These are phyloP conservation scores for Boletus rubropictus DNA, from an alignment of 768 basidiomycete species.

Conservation along the genomic window DNA sequence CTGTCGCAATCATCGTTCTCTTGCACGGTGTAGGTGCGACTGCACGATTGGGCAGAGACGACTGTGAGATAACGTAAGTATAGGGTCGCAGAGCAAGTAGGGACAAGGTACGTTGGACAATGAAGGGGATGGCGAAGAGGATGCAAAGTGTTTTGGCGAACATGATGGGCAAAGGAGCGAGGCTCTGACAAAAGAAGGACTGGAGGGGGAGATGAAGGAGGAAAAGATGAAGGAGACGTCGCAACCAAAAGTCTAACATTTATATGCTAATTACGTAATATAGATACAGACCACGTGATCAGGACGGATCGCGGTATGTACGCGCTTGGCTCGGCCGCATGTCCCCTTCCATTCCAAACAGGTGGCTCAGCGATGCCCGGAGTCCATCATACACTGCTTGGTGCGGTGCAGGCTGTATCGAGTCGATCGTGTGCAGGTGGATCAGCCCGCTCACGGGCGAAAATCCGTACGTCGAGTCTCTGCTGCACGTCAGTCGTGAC, in stretches of 20 bases:
- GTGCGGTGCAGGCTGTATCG: slow-evolving; percentile 76
- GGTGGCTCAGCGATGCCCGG: slow-evolving; percentile 28
- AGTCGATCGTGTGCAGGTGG: slow-evolving; percentile 58
- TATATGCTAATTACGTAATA: slow-evolving; percentile 13
- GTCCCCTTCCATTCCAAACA: slow-evolving; percentile 21
- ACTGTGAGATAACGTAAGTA: slow-evolving; percentile 13
- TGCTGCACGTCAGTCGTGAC: slow-evolving; percentile 22
- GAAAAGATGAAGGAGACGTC: neutral
- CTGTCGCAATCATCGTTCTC: slow-evolving; percentile 62
- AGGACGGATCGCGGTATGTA: slow-evolving; percentile 1
- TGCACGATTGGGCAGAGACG: slow-evolving; percentile 36
- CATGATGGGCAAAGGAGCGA: slow-evolving; percentile 28
- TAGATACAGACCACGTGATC: neutral
- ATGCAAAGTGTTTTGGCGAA: slow-evolving; percentile 34
- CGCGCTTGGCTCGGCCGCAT: slow-evolving; percentile 4
- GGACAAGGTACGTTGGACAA: slow-evolving; percentile 38
- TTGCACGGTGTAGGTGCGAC: slow-evolving; percentile 55
- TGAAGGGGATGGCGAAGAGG: slow-evolving; percentile 42
- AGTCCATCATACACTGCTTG: slow-evolving; percentile 63
- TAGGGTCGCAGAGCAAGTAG: neutral
- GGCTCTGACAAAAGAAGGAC: slow-evolving; percentile 16
- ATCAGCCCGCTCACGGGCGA: slow-evolving; percentile 64
- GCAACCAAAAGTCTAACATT: slow-evolving; percentile 4
- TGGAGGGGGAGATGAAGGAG: neutral
- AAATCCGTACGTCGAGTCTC: slow-evolving; percentile 69